A percentile compares a stretch with the other conserved stretches of the same genome.
These are phyloP conservation scores for Hanseniaspora taiwanica DNA, from an alignment of 805 yeast genomes.

Conservation along the genomic window DNA sequence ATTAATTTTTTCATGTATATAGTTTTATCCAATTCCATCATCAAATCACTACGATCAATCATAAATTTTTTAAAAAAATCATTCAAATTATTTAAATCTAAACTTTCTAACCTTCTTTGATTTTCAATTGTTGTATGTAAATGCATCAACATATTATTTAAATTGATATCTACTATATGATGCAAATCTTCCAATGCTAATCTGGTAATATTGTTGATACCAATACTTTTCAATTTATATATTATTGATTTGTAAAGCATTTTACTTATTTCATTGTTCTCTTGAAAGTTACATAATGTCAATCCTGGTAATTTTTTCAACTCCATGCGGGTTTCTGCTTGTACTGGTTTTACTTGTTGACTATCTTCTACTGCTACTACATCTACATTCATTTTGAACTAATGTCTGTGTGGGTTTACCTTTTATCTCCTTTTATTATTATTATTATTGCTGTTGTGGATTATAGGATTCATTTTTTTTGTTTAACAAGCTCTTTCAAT, in stretches of 20 bases:
- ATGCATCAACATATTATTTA: slow-evolving; percentile 27
- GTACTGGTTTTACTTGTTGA: neutral
- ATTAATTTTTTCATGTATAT: slow-evolving; percentile 11
- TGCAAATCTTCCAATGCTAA: slow-evolving; percentile 29
- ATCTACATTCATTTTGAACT: too few relatives aligned
- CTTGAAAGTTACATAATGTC: neutral
- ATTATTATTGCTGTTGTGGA: too few relatives aligned
- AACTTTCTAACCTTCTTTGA: slow-evolving; percentile 47
- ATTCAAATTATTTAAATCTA: slow-evolving; percentile 34
- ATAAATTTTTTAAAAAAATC: slow-evolving; percentile 32
- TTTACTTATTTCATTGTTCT: slow-evolving; percentile 5
- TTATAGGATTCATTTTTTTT: too few relatives aligned
- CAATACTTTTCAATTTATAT: slow-evolving; percentile 23
- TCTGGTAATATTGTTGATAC: slow-evolving; percentile 17
- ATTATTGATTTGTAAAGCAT: slow-evolving; percentile 24
- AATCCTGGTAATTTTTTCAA: neutral
- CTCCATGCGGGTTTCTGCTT: neutral
- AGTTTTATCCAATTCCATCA: slow-evolving; percentile 23
- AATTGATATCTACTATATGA: slow-evolving; percentile 23
- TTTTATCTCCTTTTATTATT: too few relatives aligned
- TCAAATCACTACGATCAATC: slow-evolving; percentile 28
- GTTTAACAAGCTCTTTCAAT: too few relatives aligned
- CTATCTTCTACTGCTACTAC: too few relatives aligned
- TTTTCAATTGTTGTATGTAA: slow-evolving; percentile 40
- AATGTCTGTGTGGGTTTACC: too few relatives aligned